A percentile compares a stretch with the other conserved stretches of the same genome.
phyloP scores from a whole-genome alignment of 768 basidiomycete genomes.

The Tulasnella sp. region DNA sequence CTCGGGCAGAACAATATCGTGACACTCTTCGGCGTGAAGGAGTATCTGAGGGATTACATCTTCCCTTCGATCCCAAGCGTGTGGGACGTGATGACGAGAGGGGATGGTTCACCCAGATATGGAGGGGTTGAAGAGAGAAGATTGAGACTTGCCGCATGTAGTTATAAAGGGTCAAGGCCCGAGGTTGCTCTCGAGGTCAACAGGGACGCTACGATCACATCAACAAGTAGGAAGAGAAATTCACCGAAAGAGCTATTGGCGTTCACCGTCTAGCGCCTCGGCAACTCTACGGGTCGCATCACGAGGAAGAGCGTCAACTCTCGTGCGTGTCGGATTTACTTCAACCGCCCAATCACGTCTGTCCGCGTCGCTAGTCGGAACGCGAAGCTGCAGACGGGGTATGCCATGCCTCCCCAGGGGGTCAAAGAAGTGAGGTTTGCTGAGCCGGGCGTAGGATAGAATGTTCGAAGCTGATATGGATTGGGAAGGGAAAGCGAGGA shows the following conservation, averaged over 20 bases:
- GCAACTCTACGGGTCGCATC: slow-evolving; percentile 38
- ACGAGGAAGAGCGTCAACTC: slow-evolving; percentile 47
- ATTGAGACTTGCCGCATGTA: slow-evolving; percentile 26
- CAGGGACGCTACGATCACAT: not conserved
- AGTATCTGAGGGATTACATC: slow-evolving; percentile 35
- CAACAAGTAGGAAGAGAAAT: not conserved
- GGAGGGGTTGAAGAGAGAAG: slow-evolving; percentile 20
- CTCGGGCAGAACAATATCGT: slow-evolving; percentile 19
- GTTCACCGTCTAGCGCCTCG: slow-evolving; percentile 30
- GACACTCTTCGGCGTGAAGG: slow-evolving; percentile 21
- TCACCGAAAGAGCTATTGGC: slow-evolving; percentile 31
- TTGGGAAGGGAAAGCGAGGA: slow-evolving; percentile 29
- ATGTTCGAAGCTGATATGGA: slow-evolving; percentile 43
- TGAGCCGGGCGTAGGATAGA: slow-evolving; percentile 49
- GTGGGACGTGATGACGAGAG: slow-evolving; percentile 23
- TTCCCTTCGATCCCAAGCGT: slow-evolving; percentile 45
- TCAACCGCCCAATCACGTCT: slow-evolving; percentile 37
- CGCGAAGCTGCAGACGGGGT: slow-evolving; percentile 34
- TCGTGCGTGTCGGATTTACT: slow-evolving; percentile 49
- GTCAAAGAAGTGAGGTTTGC: slow-evolving; percentile 38
- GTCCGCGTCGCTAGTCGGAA: slow-evolving; percentile 33
- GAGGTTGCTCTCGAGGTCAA: slow-evolving; percentile 7
- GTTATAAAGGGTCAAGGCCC: slow-evolving; percentile 39
- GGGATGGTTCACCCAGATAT: slow-evolving; percentile 28
- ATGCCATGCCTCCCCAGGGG: slow-evolving; percentile 31